Evolutionary conservation across 148 eudicot species (phyloP).

Genomic region (Pharnaceum exiguum): DNA sequence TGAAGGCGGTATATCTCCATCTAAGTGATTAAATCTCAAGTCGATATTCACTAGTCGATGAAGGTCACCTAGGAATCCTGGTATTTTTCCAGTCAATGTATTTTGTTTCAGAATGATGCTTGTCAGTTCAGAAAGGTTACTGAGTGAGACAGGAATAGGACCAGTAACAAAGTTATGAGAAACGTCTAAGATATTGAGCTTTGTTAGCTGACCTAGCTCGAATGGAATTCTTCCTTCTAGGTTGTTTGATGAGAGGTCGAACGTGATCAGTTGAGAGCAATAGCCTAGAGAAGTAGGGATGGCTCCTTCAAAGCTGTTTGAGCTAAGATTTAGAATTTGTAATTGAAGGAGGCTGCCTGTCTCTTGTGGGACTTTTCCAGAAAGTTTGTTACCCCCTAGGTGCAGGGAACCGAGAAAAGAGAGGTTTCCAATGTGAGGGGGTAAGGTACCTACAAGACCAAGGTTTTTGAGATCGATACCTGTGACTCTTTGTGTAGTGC

Average conservation of each 20-base stretch:
- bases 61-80: conserved; percentile 12
- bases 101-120: conserved; percentile 11
- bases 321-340: conserved; percentile 6
- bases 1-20: conserved; percentile 17
- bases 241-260: conserved; percentile 14
- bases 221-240: conserved; percentile 18
- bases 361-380: conserved; percentile 14
- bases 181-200: conserved; percentile 9
- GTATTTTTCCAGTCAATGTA: conserved; percentile 14
- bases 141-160: conserved; percentile 18
- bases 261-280: conserved; percentile 1
- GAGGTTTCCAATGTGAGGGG: conserved; percentile 26
- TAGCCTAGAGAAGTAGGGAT: conserved; percentile 16
- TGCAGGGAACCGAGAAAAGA: conserved; percentile 19
- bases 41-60: conserved; percentile 10
- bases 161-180: conserved; percentile 16
- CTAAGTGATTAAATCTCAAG: conserved; percentile 6
- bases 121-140: conserved; percentile 16
- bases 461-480: conserved; percentile 16
- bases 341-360: conserved; percentile 18
- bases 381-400: conserved; percentile 16
- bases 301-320: conserved; percentile 18
- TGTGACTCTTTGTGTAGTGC: conserved; percentile 16
- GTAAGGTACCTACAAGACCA: conserved; percentile 8
- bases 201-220: conserved; percentile 19